phyloP scores from a whole-genome alignment of 257 asterid species.

The Jacaranda copaia region DNA sequence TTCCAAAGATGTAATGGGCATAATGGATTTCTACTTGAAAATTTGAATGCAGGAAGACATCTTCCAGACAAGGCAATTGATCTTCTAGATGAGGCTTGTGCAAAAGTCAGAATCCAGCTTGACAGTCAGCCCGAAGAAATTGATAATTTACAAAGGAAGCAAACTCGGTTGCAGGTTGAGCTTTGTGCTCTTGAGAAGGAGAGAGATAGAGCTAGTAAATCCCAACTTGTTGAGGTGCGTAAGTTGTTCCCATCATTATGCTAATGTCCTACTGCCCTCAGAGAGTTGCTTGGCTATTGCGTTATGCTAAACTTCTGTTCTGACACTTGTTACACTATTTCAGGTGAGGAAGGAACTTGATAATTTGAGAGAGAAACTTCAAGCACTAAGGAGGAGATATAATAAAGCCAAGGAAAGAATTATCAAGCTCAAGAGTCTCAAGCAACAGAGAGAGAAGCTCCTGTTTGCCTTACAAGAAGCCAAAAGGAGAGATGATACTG shows the following conservation, averaged over 20 bases:
- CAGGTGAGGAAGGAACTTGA: conserved; percentile 87
- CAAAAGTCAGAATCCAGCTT: conserved; percentile 80
- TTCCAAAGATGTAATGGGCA: too few relatives aligned
- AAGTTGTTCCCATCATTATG: neutral
- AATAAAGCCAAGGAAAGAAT: conserved; percentile 80
- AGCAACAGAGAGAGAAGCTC: conserved; percentile 76
- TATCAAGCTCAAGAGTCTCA: conserved; percentile 78
- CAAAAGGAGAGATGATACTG: conserved; percentile 89
- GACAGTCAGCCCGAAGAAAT: conserved; percentile 82
- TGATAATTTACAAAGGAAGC: conserved; percentile 75
- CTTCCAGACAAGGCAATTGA: conserved; percentile 82
- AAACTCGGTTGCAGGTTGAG: conserved; percentile 75
- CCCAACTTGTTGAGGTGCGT: conserved; percentile 69
- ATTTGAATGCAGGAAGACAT: conserved; percentile 59
- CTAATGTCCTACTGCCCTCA: neutral
- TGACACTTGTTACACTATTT: neutral
- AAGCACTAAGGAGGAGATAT: conserved; percentile 82
- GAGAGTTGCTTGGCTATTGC: neutral
- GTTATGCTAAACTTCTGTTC: neutral
- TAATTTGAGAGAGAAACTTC: conserved; percentile 90
- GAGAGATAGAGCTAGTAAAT: conserved; percentile 85
- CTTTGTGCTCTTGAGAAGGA: conserved; percentile 82
- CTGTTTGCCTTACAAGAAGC: conserved; percentile 80
- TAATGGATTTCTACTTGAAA: neutral
- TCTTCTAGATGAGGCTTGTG: conserved; percentile 77